Evolutionary conservation across 345 rosid species (phyloP), one percentile per base, ranked within the genome.

Genomic region (Streptanthus diversifolius): DNA sequence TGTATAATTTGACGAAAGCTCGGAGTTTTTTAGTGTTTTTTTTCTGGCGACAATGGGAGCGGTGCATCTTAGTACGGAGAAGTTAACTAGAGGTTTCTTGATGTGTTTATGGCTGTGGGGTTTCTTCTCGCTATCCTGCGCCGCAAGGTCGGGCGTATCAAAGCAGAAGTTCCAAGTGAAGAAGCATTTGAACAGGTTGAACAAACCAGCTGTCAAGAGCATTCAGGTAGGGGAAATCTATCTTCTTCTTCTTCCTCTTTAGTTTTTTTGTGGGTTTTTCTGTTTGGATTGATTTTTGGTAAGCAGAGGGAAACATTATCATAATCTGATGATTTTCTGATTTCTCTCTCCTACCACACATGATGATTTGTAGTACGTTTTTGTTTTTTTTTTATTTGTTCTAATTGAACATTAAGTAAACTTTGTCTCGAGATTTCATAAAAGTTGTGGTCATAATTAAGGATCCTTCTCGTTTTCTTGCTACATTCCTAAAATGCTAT

Each of bases 101-200:
- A 45, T 80, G 73, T 30, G 82, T 57, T 78, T 82, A 39, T 82
- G 82, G 59, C 56, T 90, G 0, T 78, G 74, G 79, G 78, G 85
- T 41, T 40, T 86, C 73, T 45, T 81, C 66, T 82, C 85, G 8
- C 59, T 80, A 19, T 73, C 85, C 18, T 82, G n/a, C 60, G 93
- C 86, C 11, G 83, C 96, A 9, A 86, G 99, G 76, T 57, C 88
- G 18, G 70, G 87, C 29, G 85, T 68, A 8, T 82, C 89, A 30
- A 88, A 80, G 80, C 96, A 84, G 85, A 88, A 81, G 60, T 81
- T 91, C 51, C 85, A 88, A 74, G 93, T 91, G 27, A 83, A 84
- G 70, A 91, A 87, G 72, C 99, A 87, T 78, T 79, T 95, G 88
- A 86, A 88, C 39, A 91, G 96, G 57, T 69, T 95, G 80, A 95